A percentile compares a stretch with the other conserved stretches of the same genome.
Conservation (phyloP, 169 alveolate genomes). For the Plasmodium vivax region DNA sequence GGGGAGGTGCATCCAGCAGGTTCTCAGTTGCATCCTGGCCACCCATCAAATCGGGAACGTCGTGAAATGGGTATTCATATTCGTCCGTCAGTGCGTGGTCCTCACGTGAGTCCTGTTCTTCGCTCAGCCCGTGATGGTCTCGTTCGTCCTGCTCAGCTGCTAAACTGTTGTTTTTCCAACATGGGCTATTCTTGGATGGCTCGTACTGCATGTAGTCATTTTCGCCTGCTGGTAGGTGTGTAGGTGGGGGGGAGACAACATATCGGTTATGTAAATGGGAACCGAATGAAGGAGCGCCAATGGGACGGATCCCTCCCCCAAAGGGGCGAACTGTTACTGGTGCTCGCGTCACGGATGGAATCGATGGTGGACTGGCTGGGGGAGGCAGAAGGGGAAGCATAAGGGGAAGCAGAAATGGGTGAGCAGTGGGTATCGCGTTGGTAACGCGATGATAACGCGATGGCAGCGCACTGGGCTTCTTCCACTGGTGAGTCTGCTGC, state of each 20-base stretch:
- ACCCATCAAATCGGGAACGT: constrained; percentile 6
- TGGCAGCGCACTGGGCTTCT: neutral
- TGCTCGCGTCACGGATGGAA: constrained; percentile 20
- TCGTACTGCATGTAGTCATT: constrained; percentile 17
- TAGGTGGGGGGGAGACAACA: neutral
- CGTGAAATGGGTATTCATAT: constrained; percentile 26
- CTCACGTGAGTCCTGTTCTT: neutral
- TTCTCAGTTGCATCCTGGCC: neutral
- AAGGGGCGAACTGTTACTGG: constrained; percentile 1
- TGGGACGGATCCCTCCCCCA: neutral
- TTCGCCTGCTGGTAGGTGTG: constrained; percentile 3
- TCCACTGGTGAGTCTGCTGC: neutral
- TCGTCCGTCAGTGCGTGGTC: constrained; percentile 6
- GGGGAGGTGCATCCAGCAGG: neutral
- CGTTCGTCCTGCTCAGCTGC: neutral
- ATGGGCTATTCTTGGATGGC: neutral
- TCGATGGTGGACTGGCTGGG: constrained; percentile 60
- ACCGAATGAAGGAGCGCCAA: neutral
- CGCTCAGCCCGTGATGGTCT: neutral
- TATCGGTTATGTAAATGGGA: neutral
- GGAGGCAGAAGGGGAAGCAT: neutral
- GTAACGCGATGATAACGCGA: too few species aligned
- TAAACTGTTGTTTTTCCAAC: neutral
- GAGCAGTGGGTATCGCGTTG: neutral
- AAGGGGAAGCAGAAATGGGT: neutral